A percentile compares a stretch with the other conserved stretches of the same genome.
Conservation (phyloP, 768 basidiomycete genomes). For the Trametes punicea region DNA sequence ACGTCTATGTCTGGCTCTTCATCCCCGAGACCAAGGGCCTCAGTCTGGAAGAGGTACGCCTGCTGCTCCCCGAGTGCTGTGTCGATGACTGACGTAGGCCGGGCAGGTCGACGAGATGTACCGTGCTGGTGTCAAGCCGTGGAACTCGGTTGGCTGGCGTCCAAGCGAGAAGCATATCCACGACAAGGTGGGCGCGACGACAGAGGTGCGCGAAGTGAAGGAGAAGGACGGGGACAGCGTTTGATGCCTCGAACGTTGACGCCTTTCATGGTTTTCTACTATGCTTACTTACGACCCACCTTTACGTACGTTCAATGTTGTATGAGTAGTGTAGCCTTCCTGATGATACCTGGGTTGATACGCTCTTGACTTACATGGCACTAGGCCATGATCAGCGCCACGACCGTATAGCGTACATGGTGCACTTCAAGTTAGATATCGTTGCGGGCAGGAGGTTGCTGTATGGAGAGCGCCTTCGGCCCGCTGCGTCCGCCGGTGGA, state of each 20-base stretch:
- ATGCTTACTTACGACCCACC: neutral
- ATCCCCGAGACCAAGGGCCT: slow-evolving; percentile 83
- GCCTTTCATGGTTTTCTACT: neutral
- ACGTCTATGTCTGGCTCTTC: slow-evolving; percentile 68
- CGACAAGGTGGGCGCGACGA: slow-evolving; percentile 13
- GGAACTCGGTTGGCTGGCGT: slow-evolving; percentile 59
- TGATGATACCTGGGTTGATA: neutral
- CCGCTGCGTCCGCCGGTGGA: no score
- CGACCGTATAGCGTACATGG: no score
- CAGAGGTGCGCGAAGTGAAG: slow-evolving; percentile 21
- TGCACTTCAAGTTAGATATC: no score
- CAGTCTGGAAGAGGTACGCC: slow-evolving; percentile 54
- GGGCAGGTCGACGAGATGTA: slow-evolving; percentile 65
- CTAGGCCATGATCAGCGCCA: no score
- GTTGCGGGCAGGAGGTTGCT: no score
- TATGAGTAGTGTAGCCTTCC: neutral
- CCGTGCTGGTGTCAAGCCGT: slow-evolving; percentile 60
- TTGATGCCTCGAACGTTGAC: neutral
- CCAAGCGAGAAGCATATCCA: slow-evolving; percentile 29
- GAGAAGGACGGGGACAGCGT: slow-evolving; percentile 21
- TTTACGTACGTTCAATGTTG: neutral
- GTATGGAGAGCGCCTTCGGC: no score
- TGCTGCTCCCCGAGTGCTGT: neutral
- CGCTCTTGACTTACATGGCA: neutral
- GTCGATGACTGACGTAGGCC: neutral